phyloP scores from a whole-genome alignment of 2,329 filamentous ascomycete species.

The Elsinoe necatrix region DNA sequence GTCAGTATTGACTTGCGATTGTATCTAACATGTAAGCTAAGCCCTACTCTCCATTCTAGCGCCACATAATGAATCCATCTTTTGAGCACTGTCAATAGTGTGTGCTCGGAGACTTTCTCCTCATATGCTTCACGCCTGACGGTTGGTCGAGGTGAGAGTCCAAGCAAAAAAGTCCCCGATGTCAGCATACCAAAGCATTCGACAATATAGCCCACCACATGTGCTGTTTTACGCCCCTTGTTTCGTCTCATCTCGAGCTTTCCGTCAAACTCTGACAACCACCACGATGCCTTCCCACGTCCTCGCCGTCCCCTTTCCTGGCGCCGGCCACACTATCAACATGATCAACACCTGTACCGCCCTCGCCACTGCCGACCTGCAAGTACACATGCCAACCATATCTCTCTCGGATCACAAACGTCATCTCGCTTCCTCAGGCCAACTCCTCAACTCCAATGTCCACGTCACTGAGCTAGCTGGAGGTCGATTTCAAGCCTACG shows the following conservation, averaged over 20 bases:
- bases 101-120: not conserved
- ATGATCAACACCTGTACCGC: not conserved
- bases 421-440: not conserved
- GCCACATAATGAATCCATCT: not conserved
- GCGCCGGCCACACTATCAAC: not conserved
- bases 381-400: not conserved
- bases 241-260: not conserved
- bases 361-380: not conserved
- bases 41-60: not conserved
- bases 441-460: not conserved
- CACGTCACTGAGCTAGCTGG: not conserved
- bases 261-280: not conserved
- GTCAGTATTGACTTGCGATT: no score
- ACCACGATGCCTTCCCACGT: not conserved
- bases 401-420: not conserved
- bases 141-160: not conserved
- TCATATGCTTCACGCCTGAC: not conserved
- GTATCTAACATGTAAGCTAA: not conserved
- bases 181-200: not conserved
- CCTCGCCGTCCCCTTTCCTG: conserved; percentile 2
- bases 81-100: not conserved
- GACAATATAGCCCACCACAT: not conserved
- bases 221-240: no score
- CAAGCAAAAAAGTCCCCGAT: not conserved
- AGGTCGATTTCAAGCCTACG: not conserved